Conservation (phyloP, 2,329 filamentous ascomycete species). For the Leptographium wingfieldii region DNA sequence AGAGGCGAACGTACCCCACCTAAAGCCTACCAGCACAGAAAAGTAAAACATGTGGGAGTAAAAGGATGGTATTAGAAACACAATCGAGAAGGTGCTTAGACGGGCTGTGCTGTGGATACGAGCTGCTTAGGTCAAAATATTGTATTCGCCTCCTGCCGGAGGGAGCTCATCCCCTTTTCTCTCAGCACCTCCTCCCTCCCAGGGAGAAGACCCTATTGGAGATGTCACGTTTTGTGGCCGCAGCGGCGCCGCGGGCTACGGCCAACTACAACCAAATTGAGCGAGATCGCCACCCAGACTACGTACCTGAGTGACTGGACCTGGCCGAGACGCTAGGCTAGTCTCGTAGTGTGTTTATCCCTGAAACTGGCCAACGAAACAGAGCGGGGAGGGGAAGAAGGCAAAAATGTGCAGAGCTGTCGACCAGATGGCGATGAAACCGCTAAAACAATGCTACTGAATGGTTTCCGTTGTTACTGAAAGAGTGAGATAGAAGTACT, state of each 20-base stretch:
- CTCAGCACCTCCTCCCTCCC: neutral
- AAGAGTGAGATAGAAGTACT: neutral
- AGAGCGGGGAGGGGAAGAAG: neutral
- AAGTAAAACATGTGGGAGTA: neutral
- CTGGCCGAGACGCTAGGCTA: neutral
- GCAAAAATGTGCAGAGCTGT: neutral
- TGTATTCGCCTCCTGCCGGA: neutral
- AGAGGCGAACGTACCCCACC: neutral
- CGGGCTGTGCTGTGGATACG: no score
- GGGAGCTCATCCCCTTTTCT: neutral
- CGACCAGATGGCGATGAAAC: neutral
- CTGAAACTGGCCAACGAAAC: neutral
- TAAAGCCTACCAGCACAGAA: neutral
- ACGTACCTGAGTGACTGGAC: neutral
- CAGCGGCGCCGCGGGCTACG: neutral
- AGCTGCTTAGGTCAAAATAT: neutral
- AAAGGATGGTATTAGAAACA: neutral
- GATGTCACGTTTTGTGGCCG: neutral
- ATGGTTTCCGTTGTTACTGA: neutral
- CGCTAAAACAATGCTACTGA: neutral
- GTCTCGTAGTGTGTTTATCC: neutral
- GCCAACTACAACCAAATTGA: neutral
- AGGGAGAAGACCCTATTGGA: neutral
- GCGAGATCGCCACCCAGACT: neutral
- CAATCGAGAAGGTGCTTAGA: neutral